phyloP scores from a whole-genome alignment of 768 basidiomycete genomes.

The Fibroporia radiculosa region DNA sequence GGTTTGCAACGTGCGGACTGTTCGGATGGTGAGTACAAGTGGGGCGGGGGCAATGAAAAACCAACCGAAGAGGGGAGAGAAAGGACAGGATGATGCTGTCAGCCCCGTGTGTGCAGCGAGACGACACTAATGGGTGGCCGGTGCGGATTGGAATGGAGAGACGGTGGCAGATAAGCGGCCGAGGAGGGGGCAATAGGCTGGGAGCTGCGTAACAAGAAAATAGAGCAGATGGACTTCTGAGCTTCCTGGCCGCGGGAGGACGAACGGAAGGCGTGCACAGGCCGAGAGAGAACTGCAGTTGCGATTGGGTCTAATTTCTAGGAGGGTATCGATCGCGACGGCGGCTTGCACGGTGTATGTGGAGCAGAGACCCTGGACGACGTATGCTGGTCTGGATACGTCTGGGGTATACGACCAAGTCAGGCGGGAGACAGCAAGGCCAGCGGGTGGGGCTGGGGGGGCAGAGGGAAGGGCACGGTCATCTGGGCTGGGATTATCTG shows the following conservation, averaged over 20 bases:
- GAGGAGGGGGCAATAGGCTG: neutral
- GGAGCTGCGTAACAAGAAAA: no score
- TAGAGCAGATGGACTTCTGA: neutral
- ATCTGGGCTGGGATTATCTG: no score
- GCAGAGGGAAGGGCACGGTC: no score
- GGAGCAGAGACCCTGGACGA: neutral
- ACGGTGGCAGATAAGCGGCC: neutral
- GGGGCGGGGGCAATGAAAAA: neutral
- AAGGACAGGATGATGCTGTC: slow-evolving; percentile 1
- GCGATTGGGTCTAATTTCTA: neutral
- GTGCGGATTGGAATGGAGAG: neutral
- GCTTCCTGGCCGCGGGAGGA: neutral
- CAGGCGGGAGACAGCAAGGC: no score
- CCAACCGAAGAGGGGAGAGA: neutral
- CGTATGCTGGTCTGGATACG: neutral
- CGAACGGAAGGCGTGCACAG: no score
- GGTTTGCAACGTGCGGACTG: slow-evolving; percentile 2
- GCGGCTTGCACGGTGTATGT: neutral
- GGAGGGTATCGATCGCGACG: neutral
- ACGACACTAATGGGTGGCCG: neutral
- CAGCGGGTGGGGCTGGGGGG: no score
- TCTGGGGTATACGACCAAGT: no score
- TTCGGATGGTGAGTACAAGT: neutral
- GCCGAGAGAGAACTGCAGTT: no score
- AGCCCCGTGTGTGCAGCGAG: slow-evolving; percentile 4